phyloP scores from a whole-genome alignment of 305 asterid genomes.

The Solanum hybrid region DNA sequence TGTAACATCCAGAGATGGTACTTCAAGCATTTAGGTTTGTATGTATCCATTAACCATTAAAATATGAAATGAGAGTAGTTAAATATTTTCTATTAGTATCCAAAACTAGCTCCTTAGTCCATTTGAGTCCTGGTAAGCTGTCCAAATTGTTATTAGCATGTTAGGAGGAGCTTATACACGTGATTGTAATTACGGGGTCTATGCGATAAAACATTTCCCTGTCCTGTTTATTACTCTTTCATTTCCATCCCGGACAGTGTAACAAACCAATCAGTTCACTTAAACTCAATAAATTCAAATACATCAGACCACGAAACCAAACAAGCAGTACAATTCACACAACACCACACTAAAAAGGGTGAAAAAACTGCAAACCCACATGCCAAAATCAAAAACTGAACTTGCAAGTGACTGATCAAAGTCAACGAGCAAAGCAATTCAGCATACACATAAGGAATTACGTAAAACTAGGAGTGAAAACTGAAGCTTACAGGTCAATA shows the following conservation, averaged over 20 bases:
- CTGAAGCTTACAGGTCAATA: conserved; percentile 65
- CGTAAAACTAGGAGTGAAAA: neutral
- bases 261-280: neutral
- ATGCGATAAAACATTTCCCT: neutral
- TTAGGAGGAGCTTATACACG: neutral
- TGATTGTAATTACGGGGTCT: neutral
- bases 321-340: neutral
- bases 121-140: neutral
- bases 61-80: neutral
- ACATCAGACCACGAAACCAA: neutral
- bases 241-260: neutral
- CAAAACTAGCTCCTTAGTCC: neutral
- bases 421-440: neutral
- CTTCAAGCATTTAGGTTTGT: neutral
- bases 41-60: neutral
- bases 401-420: neutral
- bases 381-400: neutral
- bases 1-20: neutral
- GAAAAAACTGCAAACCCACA: neutral
- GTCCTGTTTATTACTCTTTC: neutral
- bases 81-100: neutral
- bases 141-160: neutral
- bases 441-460: neutral
- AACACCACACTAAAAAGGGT: neutral
- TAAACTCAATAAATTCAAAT: neutral